Conservation (phyloP, 2,329 filamentous ascomycete species). For the Aspergillus alliaceus region DNA sequence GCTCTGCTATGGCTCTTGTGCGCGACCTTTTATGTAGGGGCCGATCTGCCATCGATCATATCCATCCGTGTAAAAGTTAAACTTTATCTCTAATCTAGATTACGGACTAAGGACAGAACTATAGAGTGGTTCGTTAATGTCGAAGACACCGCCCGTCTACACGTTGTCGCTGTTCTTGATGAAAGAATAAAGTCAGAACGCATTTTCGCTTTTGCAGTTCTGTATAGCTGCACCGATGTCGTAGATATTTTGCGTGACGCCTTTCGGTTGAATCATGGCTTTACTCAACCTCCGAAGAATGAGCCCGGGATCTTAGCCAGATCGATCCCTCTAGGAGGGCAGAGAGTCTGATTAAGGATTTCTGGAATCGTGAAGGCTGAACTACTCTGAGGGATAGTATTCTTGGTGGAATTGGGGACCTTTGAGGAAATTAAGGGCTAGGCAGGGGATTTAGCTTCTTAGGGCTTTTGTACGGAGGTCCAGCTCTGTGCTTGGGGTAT, state of each 20-base stretch:
- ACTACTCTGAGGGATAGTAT: not conserved
- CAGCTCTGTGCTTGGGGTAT: too few relatives aligned
- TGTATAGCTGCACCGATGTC: conserved; percentile 47
- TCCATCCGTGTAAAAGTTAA: conserved; percentile 18
- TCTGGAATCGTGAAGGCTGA: not conserved
- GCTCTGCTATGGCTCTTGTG: not conserved
- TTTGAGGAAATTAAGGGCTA: not conserved
- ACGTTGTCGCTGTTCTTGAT: conserved; percentile 53
- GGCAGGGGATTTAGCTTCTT: not conserved
- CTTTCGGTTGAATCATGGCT: not conserved
- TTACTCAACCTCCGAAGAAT: not conserved
- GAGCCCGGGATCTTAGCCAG: not conserved
- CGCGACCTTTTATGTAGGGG: conserved; percentile 10
- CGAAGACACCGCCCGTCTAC: conserved; percentile 51
- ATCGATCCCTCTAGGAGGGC: not conserved
- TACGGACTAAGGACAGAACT: not conserved
- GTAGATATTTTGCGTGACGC: not conserved
- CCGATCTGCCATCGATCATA: not conserved
- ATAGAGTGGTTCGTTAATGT: conserved; percentile 50
- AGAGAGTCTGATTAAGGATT: not conserved
- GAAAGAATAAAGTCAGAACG: conserved; percentile 49
- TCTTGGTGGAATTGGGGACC: not conserved
- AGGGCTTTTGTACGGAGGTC: not conserved
- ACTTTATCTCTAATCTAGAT: not conserved
- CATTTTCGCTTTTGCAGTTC: conserved; percentile 54